Conservation (phyloP, 1,284 basidiomycete genomes). For the Xanthoconium separans region DNA sequence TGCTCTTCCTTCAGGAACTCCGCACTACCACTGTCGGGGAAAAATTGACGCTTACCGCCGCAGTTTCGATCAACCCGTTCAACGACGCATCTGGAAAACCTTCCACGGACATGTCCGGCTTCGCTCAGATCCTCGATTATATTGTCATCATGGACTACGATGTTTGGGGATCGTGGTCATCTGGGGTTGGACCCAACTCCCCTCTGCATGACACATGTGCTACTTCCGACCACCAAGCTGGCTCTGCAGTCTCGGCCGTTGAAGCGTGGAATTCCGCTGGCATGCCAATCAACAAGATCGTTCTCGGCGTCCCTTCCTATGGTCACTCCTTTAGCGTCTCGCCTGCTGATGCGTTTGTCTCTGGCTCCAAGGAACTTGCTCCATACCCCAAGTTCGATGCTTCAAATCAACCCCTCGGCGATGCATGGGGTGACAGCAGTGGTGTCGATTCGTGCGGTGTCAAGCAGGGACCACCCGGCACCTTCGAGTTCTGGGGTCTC, state of each 20-base stretch:
- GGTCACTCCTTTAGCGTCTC: slow-evolving; percentile 46
- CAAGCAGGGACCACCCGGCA: slow-evolving; percentile 34
- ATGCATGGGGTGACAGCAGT: slow-evolving; percentile 39
- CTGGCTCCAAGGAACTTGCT: slow-evolving; percentile 24
- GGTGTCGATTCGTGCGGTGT: slow-evolving; percentile 41
- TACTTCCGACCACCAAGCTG: slow-evolving; percentile 51
- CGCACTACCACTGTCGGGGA: slow-evolving; percentile 36
- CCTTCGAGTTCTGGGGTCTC: slow-evolving; percentile 44
- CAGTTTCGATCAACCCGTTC: slow-evolving; percentile 58
- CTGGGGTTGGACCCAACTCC: slow-evolving; percentile 61
- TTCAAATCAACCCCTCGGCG: slow-evolving; percentile 39
- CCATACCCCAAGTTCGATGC: slow-evolving; percentile 41
- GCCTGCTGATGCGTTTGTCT: slow-evolving; percentile 29
- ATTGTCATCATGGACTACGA: slow-evolving; percentile 78
- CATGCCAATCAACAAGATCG: slow-evolving; percentile 61
- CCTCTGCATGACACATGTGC: slow-evolving; percentile 64
- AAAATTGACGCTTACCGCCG: slow-evolving; percentile 56
- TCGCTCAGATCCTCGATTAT: slow-evolving; percentile 51
- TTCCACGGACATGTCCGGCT: slow-evolving; percentile 49
- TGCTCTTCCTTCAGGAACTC: slow-evolving; percentile 50
- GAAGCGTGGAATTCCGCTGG: slow-evolving; percentile 60
- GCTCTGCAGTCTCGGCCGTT: slow-evolving; percentile 63
- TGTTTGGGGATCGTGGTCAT: slow-evolving; percentile 57
- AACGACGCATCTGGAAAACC: slow-evolving; percentile 49
- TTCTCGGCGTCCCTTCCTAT: slow-evolving; percentile 64